A percentile compares a stretch with the other conserved stretches of the same genome.
Conservation (phyloP, 169 alveolate species). For the Plasmodium billcollinsi region DNA sequence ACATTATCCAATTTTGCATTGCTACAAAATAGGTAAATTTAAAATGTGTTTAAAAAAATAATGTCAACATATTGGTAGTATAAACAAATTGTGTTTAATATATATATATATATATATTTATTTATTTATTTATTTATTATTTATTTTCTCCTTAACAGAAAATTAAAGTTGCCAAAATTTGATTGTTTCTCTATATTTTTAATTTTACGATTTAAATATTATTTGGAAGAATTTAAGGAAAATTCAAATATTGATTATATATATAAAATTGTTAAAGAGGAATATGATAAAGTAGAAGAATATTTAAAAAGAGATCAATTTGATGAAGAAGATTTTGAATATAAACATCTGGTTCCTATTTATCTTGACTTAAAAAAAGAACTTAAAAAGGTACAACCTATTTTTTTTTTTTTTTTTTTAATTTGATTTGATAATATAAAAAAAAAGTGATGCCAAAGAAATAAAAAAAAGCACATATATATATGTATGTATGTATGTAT, state of each 20-base stretch:
- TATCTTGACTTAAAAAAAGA: slow-evolving; percentile 63
- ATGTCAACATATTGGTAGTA: neutral
- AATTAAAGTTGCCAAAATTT: slow-evolving; percentile 48
- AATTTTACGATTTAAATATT: slow-evolving; percentile 67
- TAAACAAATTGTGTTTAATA: neutral
- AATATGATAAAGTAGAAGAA: slow-evolving; percentile 36
- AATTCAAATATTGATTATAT: slow-evolving; percentile 65
- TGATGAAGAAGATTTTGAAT: slow-evolving; percentile 28
- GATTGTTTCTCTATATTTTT: slow-evolving; percentile 63
- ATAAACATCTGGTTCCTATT: slow-evolving; percentile 39
- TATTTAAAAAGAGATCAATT: slow-evolving; percentile 19
- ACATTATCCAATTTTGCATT: slow-evolving; percentile 28
- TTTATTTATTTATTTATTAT: neutral
- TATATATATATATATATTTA: neutral
- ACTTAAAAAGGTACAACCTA: slow-evolving; percentile 32
- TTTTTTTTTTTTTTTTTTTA: no score
- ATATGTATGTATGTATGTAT: neutral
- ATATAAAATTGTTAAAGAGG: slow-evolving; percentile 65
- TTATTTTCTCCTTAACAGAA: slow-evolving; percentile 4
- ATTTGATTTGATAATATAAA: neutral
- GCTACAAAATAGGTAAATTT: slow-evolving; percentile 46
- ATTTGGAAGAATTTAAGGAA: slow-evolving; percentile 64
- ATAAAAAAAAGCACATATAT: neutral
- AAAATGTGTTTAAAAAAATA: no score
- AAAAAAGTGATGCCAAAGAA: neutral